Evolutionary conservation across 2,329 filamentous ascomycete genomes (phyloP).

Genomic region (Diplodia seriata): DNA sequence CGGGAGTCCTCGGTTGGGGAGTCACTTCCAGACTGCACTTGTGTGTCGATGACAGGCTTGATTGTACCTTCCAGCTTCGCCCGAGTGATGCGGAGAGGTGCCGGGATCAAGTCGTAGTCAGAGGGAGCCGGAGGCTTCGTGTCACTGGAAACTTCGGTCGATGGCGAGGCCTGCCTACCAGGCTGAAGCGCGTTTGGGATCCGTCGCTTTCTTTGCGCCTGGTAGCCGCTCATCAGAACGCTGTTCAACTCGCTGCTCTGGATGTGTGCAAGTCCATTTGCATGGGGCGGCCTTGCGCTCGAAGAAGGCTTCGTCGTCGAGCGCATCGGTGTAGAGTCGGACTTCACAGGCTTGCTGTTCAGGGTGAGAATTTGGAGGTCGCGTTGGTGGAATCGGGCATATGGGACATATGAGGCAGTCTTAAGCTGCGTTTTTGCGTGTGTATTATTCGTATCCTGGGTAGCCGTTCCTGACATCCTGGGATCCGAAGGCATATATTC

Average conservation of each 20-base stretch:
- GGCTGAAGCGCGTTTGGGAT: neutral
- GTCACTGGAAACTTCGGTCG: neutral
- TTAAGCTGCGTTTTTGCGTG: neutral
- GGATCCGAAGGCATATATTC: neutral
- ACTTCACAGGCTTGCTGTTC: neutral
- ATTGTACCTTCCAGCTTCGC: neutral
- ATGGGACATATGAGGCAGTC: neutral
- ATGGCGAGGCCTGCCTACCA: neutral
- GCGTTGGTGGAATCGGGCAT: slow-evolving; percentile 3
- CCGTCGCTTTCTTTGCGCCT: neutral
- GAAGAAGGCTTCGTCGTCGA: too few relatives aligned
- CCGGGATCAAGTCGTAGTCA: neutral
- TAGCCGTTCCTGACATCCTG: too few relatives aligned
- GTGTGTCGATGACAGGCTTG: neutral
- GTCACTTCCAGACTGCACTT: neutral
- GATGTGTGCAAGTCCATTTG: neutral
- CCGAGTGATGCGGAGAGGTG: neutral
- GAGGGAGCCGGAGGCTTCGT: neutral
- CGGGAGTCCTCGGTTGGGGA: too few relatives aligned
- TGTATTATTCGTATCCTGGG: neutral
- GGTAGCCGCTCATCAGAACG: neutral
- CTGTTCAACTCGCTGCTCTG: neutral
- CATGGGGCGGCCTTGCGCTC: neutral
- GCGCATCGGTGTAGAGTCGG: too few relatives aligned
- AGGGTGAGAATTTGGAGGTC: neutral